Base-by-base conservation (phyloP, 2,329 filamentous ascomycete species). In the Scolecobasidium constrictum region DNA sequence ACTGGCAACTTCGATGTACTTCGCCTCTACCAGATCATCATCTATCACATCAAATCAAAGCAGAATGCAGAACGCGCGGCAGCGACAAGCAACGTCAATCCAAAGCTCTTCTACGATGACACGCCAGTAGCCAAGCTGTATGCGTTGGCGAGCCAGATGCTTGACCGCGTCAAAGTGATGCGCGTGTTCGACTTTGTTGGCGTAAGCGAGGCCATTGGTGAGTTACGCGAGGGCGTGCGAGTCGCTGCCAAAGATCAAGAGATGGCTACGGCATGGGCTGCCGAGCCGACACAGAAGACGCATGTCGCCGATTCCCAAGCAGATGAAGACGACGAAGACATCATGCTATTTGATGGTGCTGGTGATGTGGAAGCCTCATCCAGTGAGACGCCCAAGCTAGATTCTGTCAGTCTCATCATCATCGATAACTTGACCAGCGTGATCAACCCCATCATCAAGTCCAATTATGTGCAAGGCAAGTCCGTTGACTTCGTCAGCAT, bases 111-210 rank as follows among this genome's bases (percentile, higher is more conserved):
- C 4, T 17, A 21, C 16, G 20, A 23, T 7, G 20, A 33, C 15
- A 22, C 15, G n/a, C 21, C 37, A 31, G 23, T 34, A 13, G 39
- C 19, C 15, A 35, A 46, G 34, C 45, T 43, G 4, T 55, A 61
- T 28, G 47, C 57, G n/a, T 45, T 54, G 13, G 61, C 64, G 7
- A 53, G 58, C 2, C 49, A 48, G 15, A 44, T 63, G 4, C 57
- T 73, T 0, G 66, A 67, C 19, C 52, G 64, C 2, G 58, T 72
- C 3, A 62, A 60, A 46, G 66, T 73, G 20, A 68, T 69, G 60
- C 61, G 69, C 4, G 64, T 69, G 1, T 73, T 73, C 48, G 68
- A 73, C 48, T 60, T 67, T 31, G 58, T 63, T 6, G 70, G 70
- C 0, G 48, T 72, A 19, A 53, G 58, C 7, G 69, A 73, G 47